phyloP scores from a whole-genome alignment of 345 rosid species.

The Reutealis trisperma region DNA sequence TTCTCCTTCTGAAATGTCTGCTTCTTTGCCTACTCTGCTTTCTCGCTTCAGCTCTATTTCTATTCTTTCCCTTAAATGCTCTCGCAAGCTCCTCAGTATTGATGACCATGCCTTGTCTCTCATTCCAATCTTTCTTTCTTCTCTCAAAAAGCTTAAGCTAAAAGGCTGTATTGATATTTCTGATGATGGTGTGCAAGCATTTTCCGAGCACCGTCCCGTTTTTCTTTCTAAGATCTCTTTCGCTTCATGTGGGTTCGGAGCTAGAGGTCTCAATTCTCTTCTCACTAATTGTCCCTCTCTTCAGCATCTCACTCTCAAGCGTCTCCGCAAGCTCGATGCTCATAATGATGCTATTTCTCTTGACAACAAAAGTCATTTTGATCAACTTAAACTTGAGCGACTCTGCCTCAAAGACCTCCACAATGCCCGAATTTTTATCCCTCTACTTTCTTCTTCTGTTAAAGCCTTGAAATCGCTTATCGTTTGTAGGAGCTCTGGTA shows the following conservation, averaged over 20 bases:
- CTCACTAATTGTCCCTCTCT: slow-evolving; percentile 6
- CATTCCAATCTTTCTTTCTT: slow-evolving; percentile 28
- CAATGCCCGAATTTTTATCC: slow-evolving; percentile 43
- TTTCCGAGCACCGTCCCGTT: slow-evolving; percentile 32
- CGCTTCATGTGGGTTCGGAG: slow-evolving; percentile 41
- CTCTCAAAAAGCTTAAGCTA: slow-evolving; percentile 44
- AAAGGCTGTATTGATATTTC: slow-evolving; percentile 44
- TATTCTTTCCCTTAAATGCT: slow-evolving; percentile 47
- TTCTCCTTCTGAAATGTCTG: slow-evolving; percentile 31
- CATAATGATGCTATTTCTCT: slow-evolving; percentile 8
- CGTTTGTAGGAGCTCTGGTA: slow-evolving; percentile 51
- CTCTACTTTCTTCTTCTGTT: slow-evolving; percentile 28
- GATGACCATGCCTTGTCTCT: slow-evolving; percentile 27
- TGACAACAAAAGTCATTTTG: no score
- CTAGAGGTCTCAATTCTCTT: slow-evolving; percentile 35
- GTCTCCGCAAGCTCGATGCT: slow-evolving; percentile 45
- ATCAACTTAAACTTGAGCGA: background rate
- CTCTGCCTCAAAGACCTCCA: slow-evolving; percentile 47
- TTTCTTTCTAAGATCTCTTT: slow-evolving; percentile 36
- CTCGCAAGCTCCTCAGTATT: slow-evolving; percentile 43
- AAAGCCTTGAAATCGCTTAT: slow-evolving; percentile 30
- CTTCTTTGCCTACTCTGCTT: slow-evolving; percentile 31
- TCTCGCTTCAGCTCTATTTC: slow-evolving; percentile 43
- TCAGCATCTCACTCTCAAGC: slow-evolving; percentile 39
- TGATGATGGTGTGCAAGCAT: slow-evolving; percentile 35